Percentiles rank a stretch among this genome's conserved stretches.
Evolutionary conservation across 495 filamentous ascomycete species (phyloP).

Genomic region (Evernia prunastri): DNA sequence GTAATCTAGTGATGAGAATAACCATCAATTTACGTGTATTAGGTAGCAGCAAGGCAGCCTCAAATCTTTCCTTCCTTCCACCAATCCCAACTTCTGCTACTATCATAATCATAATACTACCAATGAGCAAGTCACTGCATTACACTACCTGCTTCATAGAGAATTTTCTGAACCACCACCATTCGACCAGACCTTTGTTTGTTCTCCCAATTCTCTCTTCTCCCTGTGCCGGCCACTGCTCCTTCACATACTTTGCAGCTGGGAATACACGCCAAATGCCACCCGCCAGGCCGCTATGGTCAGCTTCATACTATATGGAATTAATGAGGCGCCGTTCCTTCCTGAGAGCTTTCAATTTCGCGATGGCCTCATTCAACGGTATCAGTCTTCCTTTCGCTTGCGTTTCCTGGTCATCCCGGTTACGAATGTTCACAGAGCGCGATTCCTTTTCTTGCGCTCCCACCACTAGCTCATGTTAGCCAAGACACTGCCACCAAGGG

Average conservation of each 20-base stretch:
- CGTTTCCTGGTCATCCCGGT: slow-evolving; percentile 76
- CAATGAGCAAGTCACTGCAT: background rate
- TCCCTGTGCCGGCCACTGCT: background rate
- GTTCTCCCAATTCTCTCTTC: background rate
- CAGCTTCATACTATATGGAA: slow-evolving; percentile 27
- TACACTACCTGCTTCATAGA: background rate
- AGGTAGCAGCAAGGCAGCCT: too few relatives aligned
- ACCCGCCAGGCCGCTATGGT: too few relatives aligned
- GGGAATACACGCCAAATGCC: background rate
- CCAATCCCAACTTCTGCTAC: background rate
- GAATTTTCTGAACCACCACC: too few relatives aligned
- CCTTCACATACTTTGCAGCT: background rate
- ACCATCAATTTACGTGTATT: too few relatives aligned
- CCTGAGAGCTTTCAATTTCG: slow-evolving; percentile 63
- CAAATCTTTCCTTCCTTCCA: background rate
- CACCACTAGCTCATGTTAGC: slow-evolving; percentile 51
- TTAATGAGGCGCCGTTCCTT: slow-evolving; percentile 58
- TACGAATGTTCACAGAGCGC: slow-evolving; percentile 79
- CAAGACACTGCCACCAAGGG: background rate
- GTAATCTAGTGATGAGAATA: too few relatives aligned
- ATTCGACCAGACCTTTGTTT: background rate
- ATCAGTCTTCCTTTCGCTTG: slow-evolving; percentile 70
- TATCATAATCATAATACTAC: too few relatives aligned
- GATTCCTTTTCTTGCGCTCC: slow-evolving; percentile 73
- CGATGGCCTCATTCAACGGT: slow-evolving; percentile 66